A percentile compares a stretch with the other conserved stretches of the same genome.
Conservation (phyloP, 176 grass and related monocot species). For the Ampelocalamus luodianensis region DNA sequence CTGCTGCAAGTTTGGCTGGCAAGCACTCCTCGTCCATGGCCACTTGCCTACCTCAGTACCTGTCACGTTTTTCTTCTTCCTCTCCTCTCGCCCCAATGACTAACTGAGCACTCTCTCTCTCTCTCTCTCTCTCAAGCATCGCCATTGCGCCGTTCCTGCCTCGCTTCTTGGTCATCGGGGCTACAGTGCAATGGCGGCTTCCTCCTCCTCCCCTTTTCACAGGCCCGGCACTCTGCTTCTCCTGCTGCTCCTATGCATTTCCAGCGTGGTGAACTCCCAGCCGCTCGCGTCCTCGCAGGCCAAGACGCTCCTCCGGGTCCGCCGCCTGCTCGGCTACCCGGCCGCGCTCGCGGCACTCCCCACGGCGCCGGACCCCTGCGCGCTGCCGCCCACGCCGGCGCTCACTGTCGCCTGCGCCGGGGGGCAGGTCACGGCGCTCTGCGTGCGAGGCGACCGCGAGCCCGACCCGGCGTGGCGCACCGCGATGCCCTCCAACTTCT, state of each 20-base stretch:
- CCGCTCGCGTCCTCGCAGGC: slow-evolving; percentile 61
- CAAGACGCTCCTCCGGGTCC: slow-evolving; percentile 66
- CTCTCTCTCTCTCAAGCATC: background rate
- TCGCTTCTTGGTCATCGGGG: background rate
- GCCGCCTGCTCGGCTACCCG: slow-evolving; percentile 56
- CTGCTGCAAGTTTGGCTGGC: slow-evolving; percentile 46
- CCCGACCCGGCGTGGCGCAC: slow-evolving; percentile 32
- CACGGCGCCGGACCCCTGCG: slow-evolving; percentile 54
- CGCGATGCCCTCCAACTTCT: slow-evolving; percentile 63
- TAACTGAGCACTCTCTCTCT: background rate
- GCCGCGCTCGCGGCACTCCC: slow-evolving; percentile 31
- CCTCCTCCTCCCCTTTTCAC: background rate
- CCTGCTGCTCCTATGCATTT: slow-evolving; percentile 15
- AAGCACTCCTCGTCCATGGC: slow-evolving; percentile 43
- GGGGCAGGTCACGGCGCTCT: slow-evolving; percentile 61
- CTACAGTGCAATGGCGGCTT: background rate
- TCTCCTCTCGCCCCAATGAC: background rate
- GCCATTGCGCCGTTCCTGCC: background rate
- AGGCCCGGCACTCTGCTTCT: background rate
- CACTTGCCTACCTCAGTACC: slow-evolving; percentile 13
- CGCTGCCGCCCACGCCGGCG: slow-evolving; percentile 40
- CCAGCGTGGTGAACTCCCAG: slow-evolving; percentile 34
- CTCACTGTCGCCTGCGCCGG: slow-evolving; percentile 59
- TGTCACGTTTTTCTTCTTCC: slow-evolving; percentile 1
- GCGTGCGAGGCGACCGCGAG: slow-evolving; percentile 53